Evolutionary conservation across 1,284 basidiomycete species (phyloP), one percentile per base, ranked within the genome.

Genomic region (Moesziomyces sp.): DNA sequence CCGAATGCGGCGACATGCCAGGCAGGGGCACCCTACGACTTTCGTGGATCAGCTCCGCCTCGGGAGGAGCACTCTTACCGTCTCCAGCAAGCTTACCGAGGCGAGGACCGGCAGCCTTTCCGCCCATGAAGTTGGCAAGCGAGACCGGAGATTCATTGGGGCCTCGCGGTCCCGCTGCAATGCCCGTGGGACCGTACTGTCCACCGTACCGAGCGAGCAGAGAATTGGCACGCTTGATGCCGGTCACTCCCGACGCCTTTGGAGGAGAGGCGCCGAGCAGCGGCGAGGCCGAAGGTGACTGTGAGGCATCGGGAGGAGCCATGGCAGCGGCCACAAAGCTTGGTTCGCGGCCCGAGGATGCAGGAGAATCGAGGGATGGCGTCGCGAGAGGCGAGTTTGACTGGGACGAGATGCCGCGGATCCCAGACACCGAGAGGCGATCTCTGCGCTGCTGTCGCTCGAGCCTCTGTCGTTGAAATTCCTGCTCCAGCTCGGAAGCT

Each of bases 41-140:
- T 24, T 77, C 69, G 52, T 81, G 76, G 26, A 78, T 76, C 21
- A 78, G 55, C 8, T 62, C 61, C 13, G 77, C 80, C 58, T 82
- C 79, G 3, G 78, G 76, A 33, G 77, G 69, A 9, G 80, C 74
- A 33, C 71, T 77, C 51, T 79, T 73, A 26, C 81, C 82, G 42
- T 83, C 80, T 28, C 80, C 81, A 24, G 64, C 52, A 1, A 83
- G 66, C 54, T 81, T 79, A 19, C 81, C 81, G 8, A 84, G 72
- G 18, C 81, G 74, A 3, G 82, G 79, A 26, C 80, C 77, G 1
- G 76, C 58, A n/a, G 80, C 74, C 48, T 65, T 81, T 30, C 82
- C 82, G 33, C 82, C 82, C 67, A 84, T 84, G 40, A 84, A 84
- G 46, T 74, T 65, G 49, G 80, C 80, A 16, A 84, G 79, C 16